A percentile compares a stretch with the other conserved stretches of the same genome.
phyloP scores from a whole-genome alignment of 768 basidiomycete species.

The Trametopsis cervina region DNA sequence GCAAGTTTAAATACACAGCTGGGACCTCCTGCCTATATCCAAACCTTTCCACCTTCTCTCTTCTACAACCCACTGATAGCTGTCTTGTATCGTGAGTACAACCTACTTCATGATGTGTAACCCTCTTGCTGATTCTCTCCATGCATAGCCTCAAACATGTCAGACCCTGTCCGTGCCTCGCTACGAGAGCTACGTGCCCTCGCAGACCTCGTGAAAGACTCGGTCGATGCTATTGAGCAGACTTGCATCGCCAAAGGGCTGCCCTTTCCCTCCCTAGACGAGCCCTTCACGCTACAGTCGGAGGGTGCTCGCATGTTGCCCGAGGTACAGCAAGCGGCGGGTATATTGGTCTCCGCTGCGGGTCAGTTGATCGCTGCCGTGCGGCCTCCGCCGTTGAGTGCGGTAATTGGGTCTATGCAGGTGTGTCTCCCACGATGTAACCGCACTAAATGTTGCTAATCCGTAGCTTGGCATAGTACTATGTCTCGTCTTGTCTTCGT shows the following conservation, averaged over 20 bases:
- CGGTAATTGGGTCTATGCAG: conserved; percentile 7
- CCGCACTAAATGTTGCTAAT: too few relatives aligned
- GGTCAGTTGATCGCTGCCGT: conserved; percentile 27
- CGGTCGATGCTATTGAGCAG: conserved; percentile 4
- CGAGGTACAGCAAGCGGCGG: background rate
- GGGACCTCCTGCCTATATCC: too few relatives aligned
- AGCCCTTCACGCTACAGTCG: conserved; percentile 2
- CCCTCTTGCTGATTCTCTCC: too few relatives aligned
- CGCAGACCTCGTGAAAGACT: conserved; percentile 3
- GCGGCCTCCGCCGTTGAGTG: conserved; percentile 22
- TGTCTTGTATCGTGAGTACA: too few relatives aligned
- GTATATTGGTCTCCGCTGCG: conserved; percentile 25
- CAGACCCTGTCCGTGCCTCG: background rate
- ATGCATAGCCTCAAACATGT: too few relatives aligned
- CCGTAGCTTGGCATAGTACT: background rate
- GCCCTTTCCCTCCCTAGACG: conserved; percentile 3
- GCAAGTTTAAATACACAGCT: too few relatives aligned
- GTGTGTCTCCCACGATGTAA: conserved; percentile 1
- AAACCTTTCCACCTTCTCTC: too few relatives aligned
- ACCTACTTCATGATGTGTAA: too few relatives aligned
- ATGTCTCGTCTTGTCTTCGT: background rate
- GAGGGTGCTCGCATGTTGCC: conserved; percentile 10
- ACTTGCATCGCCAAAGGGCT: background rate
- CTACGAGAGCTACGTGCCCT: conserved; percentile 10
- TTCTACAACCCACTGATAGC: too few relatives aligned